A percentile compares a stretch with the other conserved stretches of the same genome.
Conservation (phyloP, 768 basidiomycete genomes). For the Suillus sp. region DNA sequence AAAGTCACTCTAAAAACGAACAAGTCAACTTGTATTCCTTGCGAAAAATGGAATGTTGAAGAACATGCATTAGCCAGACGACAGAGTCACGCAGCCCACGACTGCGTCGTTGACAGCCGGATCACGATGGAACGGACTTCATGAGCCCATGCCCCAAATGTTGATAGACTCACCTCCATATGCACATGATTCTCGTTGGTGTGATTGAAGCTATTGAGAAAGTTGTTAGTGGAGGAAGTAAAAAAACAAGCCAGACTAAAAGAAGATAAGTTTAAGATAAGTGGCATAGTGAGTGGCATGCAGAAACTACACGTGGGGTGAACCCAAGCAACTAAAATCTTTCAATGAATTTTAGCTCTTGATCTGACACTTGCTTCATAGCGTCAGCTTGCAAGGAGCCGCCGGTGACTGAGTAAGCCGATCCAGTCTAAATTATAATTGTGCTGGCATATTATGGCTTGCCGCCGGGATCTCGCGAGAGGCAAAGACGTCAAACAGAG, state of each 20-base stretch:
- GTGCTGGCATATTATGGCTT: neutral
- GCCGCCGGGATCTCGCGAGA: constrained; percentile 5
- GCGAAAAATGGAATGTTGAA: constrained; percentile 10
- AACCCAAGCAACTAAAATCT: neutral
- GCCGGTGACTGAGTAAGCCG: neutral
- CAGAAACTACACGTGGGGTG: neutral
- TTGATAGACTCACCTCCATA: constrained; percentile 55
- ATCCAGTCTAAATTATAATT: neutral
- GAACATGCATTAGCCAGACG: constrained; percentile 12
- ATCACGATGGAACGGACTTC: neutral
- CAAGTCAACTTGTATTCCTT: constrained; percentile 15
- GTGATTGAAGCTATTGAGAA: constrained; percentile 67
- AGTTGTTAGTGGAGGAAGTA: constrained; percentile 19
- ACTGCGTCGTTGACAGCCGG: neutral
- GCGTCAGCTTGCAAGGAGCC: neutral
- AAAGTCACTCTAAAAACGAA: constrained; percentile 58
- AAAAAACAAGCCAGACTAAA: constrained; percentile 6
- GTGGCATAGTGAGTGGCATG: neutral
- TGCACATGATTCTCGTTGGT: constrained; percentile 68
- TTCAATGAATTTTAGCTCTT: neutral
- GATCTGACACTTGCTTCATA: neutral
- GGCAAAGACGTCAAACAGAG: neutral
- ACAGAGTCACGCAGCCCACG: neutral
- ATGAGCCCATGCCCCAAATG: constrained; percentile 18
- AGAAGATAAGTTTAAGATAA: constrained; percentile 9